Evolutionary conservation across 805 yeast species (phyloP).

Genomic region (Ogataea allantospora): DNA sequence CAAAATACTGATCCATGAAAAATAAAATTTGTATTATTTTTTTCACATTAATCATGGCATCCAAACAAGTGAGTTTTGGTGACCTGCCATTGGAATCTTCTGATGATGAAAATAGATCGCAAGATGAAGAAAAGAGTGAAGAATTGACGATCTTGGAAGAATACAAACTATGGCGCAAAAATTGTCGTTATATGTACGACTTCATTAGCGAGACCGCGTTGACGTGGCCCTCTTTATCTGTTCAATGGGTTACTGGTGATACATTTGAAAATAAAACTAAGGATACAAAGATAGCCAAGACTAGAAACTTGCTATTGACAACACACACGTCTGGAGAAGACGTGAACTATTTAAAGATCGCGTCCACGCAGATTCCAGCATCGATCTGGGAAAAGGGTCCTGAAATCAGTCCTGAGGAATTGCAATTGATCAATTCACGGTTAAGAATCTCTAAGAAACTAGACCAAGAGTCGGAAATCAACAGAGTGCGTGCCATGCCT

Average conservation of each 20-base stretch:
- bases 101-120: conserved; percentile 16
- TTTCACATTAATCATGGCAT: conserved; percentile 9
- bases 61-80: conserved; percentile 25
- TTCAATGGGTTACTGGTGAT: conserved; percentile 67
- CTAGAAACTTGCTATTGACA: conserved; percentile 57
- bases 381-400: conserved; percentile 31
- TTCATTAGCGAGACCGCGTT: conserved; percentile 77
- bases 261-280: conserved; percentile 26
- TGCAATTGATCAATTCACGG: conserved; percentile 46
- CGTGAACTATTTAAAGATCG: conserved; percentile 62
- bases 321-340: conserved; percentile 76
- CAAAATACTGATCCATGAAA: conserved; percentile 15
- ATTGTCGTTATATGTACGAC: conserved; percentile 79
- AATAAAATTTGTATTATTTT: background rate
- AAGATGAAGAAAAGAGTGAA: conserved; percentile 28
- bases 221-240: conserved; percentile 79
- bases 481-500: conserved; percentile 71
- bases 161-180: conserved; percentile 76
- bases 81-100: conserved; percentile 22
- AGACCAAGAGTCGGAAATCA: conserved; percentile 62
- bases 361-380: conserved; percentile 56
- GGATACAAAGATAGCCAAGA: conserved; percentile 30
- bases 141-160: conserved; percentile 57
- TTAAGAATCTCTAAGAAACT: conserved; percentile 61
- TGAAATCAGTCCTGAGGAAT: conserved; percentile 27